Evolutionary conservation across 768 basidiomycete species (phyloP).

Genomic region (Kwoniella shandongensis): DNA sequence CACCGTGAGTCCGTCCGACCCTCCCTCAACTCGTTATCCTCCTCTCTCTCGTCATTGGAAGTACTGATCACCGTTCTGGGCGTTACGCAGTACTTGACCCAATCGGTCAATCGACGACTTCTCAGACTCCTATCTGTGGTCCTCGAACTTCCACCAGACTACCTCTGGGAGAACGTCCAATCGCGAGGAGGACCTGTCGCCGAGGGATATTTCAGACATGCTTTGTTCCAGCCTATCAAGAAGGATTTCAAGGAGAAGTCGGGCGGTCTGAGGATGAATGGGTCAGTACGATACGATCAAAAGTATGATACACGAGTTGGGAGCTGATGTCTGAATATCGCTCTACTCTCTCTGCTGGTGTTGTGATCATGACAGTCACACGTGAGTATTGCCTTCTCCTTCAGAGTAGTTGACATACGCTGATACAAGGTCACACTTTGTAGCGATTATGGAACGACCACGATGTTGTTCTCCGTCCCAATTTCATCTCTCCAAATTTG

Average conservation of each 20-base stretch:
- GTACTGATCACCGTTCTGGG: not conserved
- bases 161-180: conserved; percentile 41
- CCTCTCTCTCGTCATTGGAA: conserved; percentile 21
- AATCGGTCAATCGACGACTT: conserved; percentile 31
- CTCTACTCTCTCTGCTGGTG: no score
- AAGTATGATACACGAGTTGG: no score
- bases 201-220: conserved; percentile 15
- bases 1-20: conserved; percentile 9
- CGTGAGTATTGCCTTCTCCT: no score
- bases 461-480: conserved; percentile 43
- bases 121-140: conserved; percentile 37
- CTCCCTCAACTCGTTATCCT: no score
- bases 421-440: not conserved
- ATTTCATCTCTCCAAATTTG: conserved; percentile 45
- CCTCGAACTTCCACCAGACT: conserved; percentile 41
- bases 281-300: conserved; percentile 3
- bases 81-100: conserved; percentile 9
- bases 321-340: no score
- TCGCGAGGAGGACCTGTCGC: conserved; percentile 10
- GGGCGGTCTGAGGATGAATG: conserved; percentile 14
- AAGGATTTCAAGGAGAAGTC: conserved; percentile 1
- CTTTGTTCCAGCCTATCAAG: conserved; percentile 8
- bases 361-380: no score
- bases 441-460: conserved; percentile 38
- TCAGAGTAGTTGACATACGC: no score